Evolutionary conservation across 345 rosid species (phyloP).

Genomic region (Camelina sativa): DNA sequence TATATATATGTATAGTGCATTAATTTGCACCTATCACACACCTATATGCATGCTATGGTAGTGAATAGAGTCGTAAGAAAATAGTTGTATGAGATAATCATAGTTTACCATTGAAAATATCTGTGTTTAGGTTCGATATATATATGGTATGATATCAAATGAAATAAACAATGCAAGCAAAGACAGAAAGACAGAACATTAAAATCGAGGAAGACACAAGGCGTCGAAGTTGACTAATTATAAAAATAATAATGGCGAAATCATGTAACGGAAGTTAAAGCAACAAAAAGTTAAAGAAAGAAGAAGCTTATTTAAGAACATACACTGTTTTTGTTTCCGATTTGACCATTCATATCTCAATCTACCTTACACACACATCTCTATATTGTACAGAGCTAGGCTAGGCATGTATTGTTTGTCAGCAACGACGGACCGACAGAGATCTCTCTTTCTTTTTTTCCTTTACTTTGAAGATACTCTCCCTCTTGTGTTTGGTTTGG

Average conservation of each 20-base stretch:
- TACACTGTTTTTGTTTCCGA: constrained; percentile 28
- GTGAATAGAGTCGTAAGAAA: not conserved
- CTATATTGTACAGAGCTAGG: constrained; percentile 20
- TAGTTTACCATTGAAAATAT: not conserved
- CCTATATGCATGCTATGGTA: not conserved
- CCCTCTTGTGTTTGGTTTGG: not conserved
- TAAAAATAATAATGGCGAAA: constrained; percentile 12
- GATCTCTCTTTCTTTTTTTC: constrained; percentile 5
- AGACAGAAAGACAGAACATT: constrained; percentile 30
- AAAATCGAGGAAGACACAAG: constrained; percentile 33
- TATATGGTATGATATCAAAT: not conserved
- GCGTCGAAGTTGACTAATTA: constrained; percentile 38
- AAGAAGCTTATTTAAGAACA: constrained; percentile 34
- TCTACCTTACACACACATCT: constrained; percentile 23
- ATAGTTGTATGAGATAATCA: not conserved
- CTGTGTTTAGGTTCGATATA: no score
- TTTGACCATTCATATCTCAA: constrained; percentile 44
- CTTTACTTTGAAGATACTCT: not conserved
- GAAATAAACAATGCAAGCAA: constrained; percentile 2
- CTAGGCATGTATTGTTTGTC: constrained; percentile 42
- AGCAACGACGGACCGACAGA: constrained; percentile 34
- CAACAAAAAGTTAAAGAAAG: constrained; percentile 15
- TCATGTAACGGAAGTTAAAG: constrained; percentile 14
- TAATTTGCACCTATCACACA: no score
- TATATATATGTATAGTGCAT: no score